Conservation (phyloP, 176 grass and related monocot genomes). For the Ensete glaucum region DNA sequence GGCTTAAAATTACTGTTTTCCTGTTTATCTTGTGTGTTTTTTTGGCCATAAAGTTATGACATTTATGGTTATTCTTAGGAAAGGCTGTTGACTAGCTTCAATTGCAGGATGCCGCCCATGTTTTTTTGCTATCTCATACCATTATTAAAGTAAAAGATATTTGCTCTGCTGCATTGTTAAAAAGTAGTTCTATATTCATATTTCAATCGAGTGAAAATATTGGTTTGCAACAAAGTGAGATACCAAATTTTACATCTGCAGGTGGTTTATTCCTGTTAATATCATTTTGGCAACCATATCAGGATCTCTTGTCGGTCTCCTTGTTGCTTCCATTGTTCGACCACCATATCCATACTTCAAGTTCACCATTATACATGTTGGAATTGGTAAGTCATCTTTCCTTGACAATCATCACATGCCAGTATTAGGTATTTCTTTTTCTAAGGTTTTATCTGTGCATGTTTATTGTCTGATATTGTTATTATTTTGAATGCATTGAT, state of each 20-base stretch:
- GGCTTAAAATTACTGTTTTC: too few species aligned
- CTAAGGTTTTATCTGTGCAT: background rate
- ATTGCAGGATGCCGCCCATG: too few species aligned
- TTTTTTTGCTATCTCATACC: background rate
- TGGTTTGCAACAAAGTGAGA: background rate
- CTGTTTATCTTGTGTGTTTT: too few species aligned
- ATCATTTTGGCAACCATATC: slow-evolving; percentile 57
- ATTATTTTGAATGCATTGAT: too few species aligned
- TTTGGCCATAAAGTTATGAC: too few species aligned
- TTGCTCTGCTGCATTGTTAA: background rate
- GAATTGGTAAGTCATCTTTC: slow-evolving; percentile 52
- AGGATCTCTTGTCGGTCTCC: slow-evolving; percentile 83
- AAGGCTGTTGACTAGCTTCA: too few species aligned
- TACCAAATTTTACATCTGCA: slow-evolving; percentile 33
- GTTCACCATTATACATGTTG: slow-evolving; percentile 94
- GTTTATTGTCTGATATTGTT: slow-evolving; percentile 1
- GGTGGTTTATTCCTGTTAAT: slow-evolving; percentile 99
- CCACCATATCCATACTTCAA: slow-evolving; percentile 98
- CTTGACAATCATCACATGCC: slow-evolving; percentile 1
- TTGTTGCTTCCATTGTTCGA: slow-evolving; percentile 78
- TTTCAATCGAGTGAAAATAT: background rate
- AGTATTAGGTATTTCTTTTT: background rate
- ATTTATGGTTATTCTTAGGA: too few species aligned
- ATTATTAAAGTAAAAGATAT: background rate
- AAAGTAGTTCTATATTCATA: background rate